Evolutionary conservation across 2,329 filamentous ascomycete genomes (phyloP), one percentile per base, ranked within the genome.

Genomic region (Thielaviopsis punctulata): DNA sequence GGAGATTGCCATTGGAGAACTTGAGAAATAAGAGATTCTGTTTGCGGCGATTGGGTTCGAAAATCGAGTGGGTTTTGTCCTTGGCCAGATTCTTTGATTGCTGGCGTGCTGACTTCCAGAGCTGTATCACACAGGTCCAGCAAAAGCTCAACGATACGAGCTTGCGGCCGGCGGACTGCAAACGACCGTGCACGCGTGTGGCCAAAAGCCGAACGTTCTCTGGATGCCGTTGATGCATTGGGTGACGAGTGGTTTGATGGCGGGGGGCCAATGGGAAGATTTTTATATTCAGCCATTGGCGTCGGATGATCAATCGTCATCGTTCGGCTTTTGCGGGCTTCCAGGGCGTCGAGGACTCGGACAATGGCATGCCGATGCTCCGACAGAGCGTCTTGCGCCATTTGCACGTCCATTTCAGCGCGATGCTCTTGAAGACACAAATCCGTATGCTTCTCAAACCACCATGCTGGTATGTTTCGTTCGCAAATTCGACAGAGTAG

Each of bases 391-490:
- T 98, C 92, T 62, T 98, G 92, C 5, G 89, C 80, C 73, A 96
- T 83, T 63, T 98, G 90, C 3, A 98, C 88, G 60, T 96, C 90
- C 86, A 95, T 93, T 64, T 98, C 92, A 0, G 92, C 90, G 49
- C 85, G 82, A 63, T 98, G 92, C 64, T 98, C 92, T 63, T 96
- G 89, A 52, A 95, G 72, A 62, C 92, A 98, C 19, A 96, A 71
- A 61, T 98, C 93, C 1, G 90, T 95, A 64, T 98, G 92, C 66
- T 96, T 98, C 67, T 98, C 92, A 60, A 98, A 98, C 93, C 92
- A 98, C 92, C 92, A 98, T 0, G 90, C 88, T 4, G 87, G 87
- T 56, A 98, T 96, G 57, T 95, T 87, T 51, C 92, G 86, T 64
- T 98, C 92, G 65, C 92, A 98, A 52, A 98, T 96, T 50, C 92